phyloP scores from a whole-genome alignment of 169 alveolate species.

The Plasmodium ovale region DNA sequence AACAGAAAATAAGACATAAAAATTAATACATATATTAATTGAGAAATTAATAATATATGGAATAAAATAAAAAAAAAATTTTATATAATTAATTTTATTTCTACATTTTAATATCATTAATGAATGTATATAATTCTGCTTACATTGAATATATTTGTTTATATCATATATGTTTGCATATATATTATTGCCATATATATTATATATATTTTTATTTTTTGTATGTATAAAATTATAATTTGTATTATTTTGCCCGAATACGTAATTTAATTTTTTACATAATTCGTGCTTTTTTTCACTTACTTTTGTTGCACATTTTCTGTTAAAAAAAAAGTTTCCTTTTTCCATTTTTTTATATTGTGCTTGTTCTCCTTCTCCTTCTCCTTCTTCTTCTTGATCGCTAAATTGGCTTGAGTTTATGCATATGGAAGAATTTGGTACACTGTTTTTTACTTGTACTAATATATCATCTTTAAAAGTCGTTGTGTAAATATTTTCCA shows the following conservation, averaged over 20 bases:
- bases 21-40: conserved; percentile 37
- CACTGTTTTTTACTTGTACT: background rate
- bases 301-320: background rate
- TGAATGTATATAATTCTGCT: conserved; percentile 55
- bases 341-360: background rate
- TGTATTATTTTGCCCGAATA: background rate
- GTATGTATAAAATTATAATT: background rate
- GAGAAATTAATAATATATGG: conserved; percentile 64
- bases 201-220: conserved; percentile 26
- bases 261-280: conserved; percentile 25
- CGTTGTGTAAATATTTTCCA: background rate
- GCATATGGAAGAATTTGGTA: background rate
- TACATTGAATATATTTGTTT: conserved; percentile 26
- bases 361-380: background rate
- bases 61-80: conserved; percentile 36
- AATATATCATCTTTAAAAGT: background rate
- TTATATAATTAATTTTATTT: conserved; percentile 54
- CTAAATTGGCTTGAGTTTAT: background rate
- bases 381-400: background rate
- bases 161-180: conserved; percentile 59
- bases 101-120: conserved; percentile 58
- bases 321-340: background rate
- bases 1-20: conserved; percentile 58
- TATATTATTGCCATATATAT: conserved; percentile 66
- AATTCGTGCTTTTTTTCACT: conserved; percentile 20